Evolutionary conservation across 805 yeast species (phyloP).

Genomic region (Spathaspora hagerdaliae): DNA sequence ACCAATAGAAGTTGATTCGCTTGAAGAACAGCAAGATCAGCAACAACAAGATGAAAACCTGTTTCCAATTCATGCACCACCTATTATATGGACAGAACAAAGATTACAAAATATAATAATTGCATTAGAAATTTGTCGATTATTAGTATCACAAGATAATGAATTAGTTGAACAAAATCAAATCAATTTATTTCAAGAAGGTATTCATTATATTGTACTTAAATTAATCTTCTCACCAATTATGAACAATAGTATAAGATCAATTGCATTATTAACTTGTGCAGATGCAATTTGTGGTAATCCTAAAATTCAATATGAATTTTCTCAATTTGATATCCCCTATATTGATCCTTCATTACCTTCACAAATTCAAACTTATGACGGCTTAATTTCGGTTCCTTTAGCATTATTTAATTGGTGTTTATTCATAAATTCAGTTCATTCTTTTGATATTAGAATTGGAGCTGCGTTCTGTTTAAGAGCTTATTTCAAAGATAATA

Average conservation of each 20-base stretch:
- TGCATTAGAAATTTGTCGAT: constrained; percentile 65
- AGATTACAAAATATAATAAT: constrained; percentile 61
- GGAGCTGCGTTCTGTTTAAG: constrained; percentile 65
- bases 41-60: constrained; percentile 16
- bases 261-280: constrained; percentile 65
- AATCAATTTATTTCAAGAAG: constrained; percentile 51
- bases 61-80: constrained; percentile 16
- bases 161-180: constrained; percentile 64
- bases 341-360: constrained; percentile 74
- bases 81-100: constrained; percentile 75
- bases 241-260: constrained; percentile 64
- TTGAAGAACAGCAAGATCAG: not conserved
- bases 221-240: constrained; percentile 65
- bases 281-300: constrained; percentile 75
- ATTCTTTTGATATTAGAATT: constrained; percentile 74
- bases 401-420: constrained; percentile 82
- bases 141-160: constrained; percentile 69
- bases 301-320: constrained; percentile 60
- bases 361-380: constrained; percentile 31
- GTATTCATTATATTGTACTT: constrained; percentile 61
- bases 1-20: constrained; percentile 39
- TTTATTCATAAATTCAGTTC: constrained; percentile 73
- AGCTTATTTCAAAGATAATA: constrained; percentile 64
- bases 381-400: constrained; percentile 57
- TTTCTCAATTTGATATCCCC: constrained; percentile 87